Evolutionary conservation across 441 rosid genomes (phyloP).

Genomic region (Aleurites moluccanus): DNA sequence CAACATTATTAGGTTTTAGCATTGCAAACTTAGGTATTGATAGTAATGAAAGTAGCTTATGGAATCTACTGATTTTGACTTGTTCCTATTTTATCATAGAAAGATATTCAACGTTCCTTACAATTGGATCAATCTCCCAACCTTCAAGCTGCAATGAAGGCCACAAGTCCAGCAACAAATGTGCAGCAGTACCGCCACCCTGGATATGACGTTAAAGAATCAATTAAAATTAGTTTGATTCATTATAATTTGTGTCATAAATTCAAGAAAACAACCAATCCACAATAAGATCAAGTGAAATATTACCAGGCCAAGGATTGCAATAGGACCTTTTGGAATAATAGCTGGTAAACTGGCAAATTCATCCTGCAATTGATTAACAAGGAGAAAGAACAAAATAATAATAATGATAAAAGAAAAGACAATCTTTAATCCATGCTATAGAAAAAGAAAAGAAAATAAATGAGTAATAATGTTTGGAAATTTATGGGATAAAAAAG

Average conservation of each 20-base stretch:
- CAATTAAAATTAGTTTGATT: background rate
- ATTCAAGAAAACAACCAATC: background rate
- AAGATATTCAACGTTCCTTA: conserved; percentile 33
- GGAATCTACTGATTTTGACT: too few relatives aligned
- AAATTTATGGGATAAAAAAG: too few relatives aligned
- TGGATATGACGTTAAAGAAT: conserved; percentile 17
- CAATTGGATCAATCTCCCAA: conserved; percentile 85
- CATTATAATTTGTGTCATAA: background rate
- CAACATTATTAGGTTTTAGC: too few relatives aligned
- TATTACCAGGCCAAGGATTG: conserved; percentile 76
- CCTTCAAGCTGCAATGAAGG: conserved; percentile 78
- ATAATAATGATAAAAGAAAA: too few relatives aligned
- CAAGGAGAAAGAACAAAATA: background rate
- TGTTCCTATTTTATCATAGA: background rate
- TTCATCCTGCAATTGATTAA: conserved; percentile 53
- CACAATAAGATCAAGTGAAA: conserved; percentile 5
- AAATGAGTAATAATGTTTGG: too few relatives aligned
- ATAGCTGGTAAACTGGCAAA: conserved; percentile 73
- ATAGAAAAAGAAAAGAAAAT: too few relatives aligned
- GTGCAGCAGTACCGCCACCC: conserved; percentile 96
- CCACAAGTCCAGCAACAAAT: conserved; percentile 73
- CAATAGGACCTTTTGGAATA: conserved; percentile 70
- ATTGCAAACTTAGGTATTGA: too few relatives aligned
- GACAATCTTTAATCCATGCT: too few relatives aligned
- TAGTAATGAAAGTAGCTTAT: too few relatives aligned